Conservation (phyloP, 805 yeast genomes). For the Nakazawaea pomicola region DNA sequence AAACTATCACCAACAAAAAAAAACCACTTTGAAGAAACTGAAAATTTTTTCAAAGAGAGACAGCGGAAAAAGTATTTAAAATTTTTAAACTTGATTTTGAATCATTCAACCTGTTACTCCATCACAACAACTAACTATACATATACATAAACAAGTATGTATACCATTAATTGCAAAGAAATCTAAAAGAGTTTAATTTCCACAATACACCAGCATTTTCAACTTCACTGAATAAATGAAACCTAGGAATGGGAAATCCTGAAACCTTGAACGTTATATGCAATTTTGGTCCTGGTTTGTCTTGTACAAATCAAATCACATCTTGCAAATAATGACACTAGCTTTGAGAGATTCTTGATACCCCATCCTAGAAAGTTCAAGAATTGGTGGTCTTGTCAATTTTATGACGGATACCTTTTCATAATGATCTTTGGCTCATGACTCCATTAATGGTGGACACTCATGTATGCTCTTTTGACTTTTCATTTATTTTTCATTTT, state of each 20-base stretch:
- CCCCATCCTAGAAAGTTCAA: conserved; percentile 13
- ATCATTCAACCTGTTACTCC: no score
- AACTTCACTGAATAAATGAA: conserved; percentile 3
- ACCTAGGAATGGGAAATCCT: conserved; percentile 14
- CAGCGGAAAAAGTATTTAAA: no score
- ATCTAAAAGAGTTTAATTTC: not conserved
- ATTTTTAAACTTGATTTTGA: no score
- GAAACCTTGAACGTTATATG: conserved; percentile 13
- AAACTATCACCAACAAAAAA: not conserved
- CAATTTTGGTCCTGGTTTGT: conserved; percentile 6
- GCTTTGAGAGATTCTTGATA: conserved; percentile 14
- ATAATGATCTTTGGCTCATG: conserved; percentile 32
- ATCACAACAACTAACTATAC: not conserved
- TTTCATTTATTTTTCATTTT: conserved; percentile 25
- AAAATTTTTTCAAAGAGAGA: not conserved
- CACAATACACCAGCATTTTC: not conserved
- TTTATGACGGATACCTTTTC: not conserved
- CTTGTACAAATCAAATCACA: no score
- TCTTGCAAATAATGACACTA: conserved; percentile 3
- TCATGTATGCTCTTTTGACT: conserved; percentile 37
- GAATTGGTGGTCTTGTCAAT: not conserved
- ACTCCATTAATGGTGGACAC: conserved; percentile 38
- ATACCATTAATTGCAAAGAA: not conserved
- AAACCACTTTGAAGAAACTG: not conserved
- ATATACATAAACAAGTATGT: conserved; percentile 1